Evolutionary conservation across 129 eudicot genomes (phyloP).

Genomic region (Lonicera japonica): DNA sequence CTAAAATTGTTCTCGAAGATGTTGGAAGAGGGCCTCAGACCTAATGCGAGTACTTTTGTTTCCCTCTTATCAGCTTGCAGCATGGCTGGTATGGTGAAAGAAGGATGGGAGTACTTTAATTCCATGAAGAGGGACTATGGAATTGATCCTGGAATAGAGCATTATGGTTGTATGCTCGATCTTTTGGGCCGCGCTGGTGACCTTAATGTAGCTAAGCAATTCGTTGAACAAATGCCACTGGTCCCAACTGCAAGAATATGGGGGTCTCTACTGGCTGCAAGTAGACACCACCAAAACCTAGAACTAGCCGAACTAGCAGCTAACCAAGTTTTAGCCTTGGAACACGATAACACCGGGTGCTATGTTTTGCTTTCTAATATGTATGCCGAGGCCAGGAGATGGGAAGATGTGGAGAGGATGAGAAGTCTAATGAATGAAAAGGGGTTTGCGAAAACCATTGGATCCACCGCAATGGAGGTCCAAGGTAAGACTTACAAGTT

Average conservation of each 20-base stretch:
- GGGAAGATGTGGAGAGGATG: slow-evolving; percentile 58
- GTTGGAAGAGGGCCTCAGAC: slow-evolving; percentile 33
- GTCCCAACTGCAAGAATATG: slow-evolving; percentile 66
- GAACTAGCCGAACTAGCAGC: slow-evolving; percentile 64
- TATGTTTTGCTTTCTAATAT: slow-evolving; percentile 54
- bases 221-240: slow-evolving; percentile 58
- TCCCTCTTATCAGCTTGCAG: slow-evolving; percentile 69
- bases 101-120: slow-evolving; percentile 64
- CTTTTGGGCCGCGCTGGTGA: slow-evolving; percentile 63
- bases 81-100: slow-evolving; percentile 53
- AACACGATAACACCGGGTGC: slow-evolving; percentile 60
- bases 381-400: slow-evolving; percentile 66
- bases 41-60: slow-evolving; percentile 70
- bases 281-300: slow-evolving; percentile 42
- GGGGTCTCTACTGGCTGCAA: slow-evolving; percentile 76
- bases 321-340: slow-evolving; percentile 21
- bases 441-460: slow-evolving; percentile 37
- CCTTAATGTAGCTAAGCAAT: slow-evolving; percentile 33
- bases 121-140: slow-evolving; percentile 53
- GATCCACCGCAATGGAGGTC: slow-evolving; percentile 34
- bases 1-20: slow-evolving; percentile 42
- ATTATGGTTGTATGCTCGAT: slow-evolving; percentile 76
- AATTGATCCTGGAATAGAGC: slow-evolving; percentile 71
- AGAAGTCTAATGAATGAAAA: slow-evolving; percentile 40
- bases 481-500: slow-evolving; percentile 46